These are phyloP conservation scores for Carex cristatella DNA, from an alignment of 176 grass and related monocot genomes.

Conservation along the genomic window DNA sequence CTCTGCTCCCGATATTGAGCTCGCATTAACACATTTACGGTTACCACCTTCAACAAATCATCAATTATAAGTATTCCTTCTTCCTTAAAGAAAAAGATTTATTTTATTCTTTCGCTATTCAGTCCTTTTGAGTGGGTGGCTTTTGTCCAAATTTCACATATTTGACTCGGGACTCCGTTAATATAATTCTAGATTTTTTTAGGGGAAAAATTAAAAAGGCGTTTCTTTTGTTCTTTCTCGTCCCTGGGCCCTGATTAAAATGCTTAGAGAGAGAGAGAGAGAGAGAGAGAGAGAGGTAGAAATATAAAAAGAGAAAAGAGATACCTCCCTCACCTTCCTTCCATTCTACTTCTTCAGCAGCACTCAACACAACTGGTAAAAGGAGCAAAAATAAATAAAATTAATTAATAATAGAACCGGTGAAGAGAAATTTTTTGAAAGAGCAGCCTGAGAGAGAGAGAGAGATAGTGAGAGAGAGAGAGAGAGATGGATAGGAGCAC, in stretches of 20 bases:
- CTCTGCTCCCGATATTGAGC: slow-evolving; percentile 1
- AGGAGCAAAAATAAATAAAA: neutral
- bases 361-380: neutral
- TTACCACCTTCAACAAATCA: neutral
- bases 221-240: neutral
- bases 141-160: neutral
- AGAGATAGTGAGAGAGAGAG: neutral
- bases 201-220: neutral
- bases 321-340: slow-evolving; percentile 65
- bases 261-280: neutral
- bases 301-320: slow-evolving; percentile 30
- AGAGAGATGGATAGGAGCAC: slow-evolving; percentile 70
- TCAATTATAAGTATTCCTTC: neutral
- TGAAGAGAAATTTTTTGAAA: neutral
- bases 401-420: too few relatives aligned
- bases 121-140: neutral
- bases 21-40: neutral
- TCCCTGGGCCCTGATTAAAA: neutral
- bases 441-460: neutral
- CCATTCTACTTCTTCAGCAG: slow-evolving; percentile 50
- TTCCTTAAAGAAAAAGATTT: too few relatives aligned
- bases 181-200: neutral
- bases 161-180: neutral
- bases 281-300: neutral
- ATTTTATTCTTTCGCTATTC: too few relatives aligned